A percentile compares a stretch with the other conserved stretches of the same genome.
Evolutionary conservation across 768 basidiomycete species (phyloP).

Genomic region (Auriscalpium microsporum): DNA sequence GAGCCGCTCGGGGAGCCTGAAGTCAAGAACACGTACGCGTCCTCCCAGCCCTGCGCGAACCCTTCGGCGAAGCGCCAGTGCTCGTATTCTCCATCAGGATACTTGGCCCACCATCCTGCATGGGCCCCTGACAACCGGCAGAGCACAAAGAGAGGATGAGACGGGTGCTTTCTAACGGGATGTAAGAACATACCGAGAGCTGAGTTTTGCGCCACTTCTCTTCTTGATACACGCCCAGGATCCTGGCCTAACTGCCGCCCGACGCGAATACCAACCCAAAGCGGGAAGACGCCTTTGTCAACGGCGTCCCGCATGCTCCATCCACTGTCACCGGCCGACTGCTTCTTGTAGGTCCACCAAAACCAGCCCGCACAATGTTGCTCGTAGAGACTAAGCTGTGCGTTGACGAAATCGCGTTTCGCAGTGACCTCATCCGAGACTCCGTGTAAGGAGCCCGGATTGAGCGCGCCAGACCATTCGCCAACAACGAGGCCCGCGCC

Average conservation of each 20-base stretch:
- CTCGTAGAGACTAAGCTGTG: constrained; percentile 63
- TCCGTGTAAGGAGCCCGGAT: constrained; percentile 51
- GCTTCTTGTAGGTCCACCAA: constrained; percentile 82
- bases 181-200: constrained; percentile 20
- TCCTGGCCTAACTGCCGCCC: constrained; percentile 6
- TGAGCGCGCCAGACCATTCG: constrained; percentile 74
- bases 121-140: constrained; percentile 26
- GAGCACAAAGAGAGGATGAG: background rate
- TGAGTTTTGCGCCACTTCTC: constrained; percentile 19
- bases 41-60: constrained; percentile 65
- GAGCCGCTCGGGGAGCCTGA: constrained; percentile 16
- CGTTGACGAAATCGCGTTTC: constrained; percentile 42
- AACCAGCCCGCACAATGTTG: constrained; percentile 62
- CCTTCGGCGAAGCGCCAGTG: constrained; percentile 63
- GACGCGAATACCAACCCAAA: constrained; percentile 14
- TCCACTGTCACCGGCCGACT: constrained; percentile 53
- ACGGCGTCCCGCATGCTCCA: constrained; percentile 69
- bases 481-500: constrained; percentile 58
- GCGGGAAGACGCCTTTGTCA: constrained; percentile 53
- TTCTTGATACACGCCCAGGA: constrained; percentile 31
- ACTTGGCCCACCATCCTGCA: constrained; percentile 36
- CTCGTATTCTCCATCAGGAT: constrained; percentile 46
- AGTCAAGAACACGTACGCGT: constrained; percentile 49
- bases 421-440: constrained; percentile 33
- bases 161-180: background rate